Conservation (phyloP, 2,329 filamentous ascomycete genomes). For the Verticillium tricorpus region DNA sequence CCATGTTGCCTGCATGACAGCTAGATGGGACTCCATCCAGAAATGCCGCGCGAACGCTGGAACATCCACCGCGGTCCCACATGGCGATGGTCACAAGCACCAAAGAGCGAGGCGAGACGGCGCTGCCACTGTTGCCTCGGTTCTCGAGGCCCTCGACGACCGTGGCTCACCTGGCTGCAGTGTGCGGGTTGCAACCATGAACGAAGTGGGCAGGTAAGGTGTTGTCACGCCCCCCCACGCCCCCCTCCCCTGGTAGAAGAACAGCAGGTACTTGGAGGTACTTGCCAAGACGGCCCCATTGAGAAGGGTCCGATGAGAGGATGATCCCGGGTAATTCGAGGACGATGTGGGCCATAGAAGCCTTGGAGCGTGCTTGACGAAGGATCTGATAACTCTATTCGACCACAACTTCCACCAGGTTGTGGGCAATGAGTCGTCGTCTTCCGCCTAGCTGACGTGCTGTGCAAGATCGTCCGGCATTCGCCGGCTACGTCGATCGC, state of each 20-base stretch:
- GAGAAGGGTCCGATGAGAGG: background rate
- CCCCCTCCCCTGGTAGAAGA: background rate
- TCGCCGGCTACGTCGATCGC: background rate
- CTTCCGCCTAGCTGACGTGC: background rate
- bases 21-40: background rate
- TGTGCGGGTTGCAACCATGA: background rate
- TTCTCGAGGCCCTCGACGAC: background rate
- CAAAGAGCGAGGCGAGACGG: background rate
- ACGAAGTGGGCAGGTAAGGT: background rate
- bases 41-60: background rate
- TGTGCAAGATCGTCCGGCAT: background rate
- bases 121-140: background rate
- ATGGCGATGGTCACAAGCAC: background rate
- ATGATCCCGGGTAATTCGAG: background rate
- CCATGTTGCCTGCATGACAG: background rate
- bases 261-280: background rate
- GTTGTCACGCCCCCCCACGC: background rate
- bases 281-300: background rate
- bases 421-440: background rate
- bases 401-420: background rate
- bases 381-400: background rate
- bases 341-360: background rate
- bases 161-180: background rate
- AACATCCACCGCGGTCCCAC: background rate
- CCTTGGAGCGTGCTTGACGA: background rate